Evolutionary conservation across 768 basidiomycete species (phyloP).

Genomic region (Asterophora lycoperdoides): DNA sequence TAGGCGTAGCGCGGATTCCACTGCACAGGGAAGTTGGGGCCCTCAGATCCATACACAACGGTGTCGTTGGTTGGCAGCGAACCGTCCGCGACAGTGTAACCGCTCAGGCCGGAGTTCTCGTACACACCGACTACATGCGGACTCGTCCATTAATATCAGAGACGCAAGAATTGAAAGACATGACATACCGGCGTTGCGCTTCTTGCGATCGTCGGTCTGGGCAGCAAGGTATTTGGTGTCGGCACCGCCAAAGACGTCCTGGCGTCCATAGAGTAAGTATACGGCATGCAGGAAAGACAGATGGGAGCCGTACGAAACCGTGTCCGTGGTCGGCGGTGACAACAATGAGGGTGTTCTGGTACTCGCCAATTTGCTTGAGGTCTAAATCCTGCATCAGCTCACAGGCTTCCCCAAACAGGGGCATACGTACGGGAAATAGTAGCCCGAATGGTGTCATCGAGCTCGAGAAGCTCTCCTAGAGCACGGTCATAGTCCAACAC

Average conservation of each 20-base stretch:
- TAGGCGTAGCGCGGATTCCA: slow-evolving; percentile 41
- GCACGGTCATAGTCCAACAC: slow-evolving; percentile 44
- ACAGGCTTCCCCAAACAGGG: background rate
- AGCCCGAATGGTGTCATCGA: slow-evolving; percentile 42
- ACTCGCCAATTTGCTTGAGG: slow-evolving; percentile 39
- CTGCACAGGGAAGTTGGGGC: slow-evolving; percentile 41
- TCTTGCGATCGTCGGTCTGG: slow-evolving; percentile 19
- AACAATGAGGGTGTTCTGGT: slow-evolving; percentile 39
- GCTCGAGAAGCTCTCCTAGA: slow-evolving; percentile 40
- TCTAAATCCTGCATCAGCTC: slow-evolving; percentile 22
- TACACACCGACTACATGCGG: slow-evolving; percentile 33
- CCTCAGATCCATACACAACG: slow-evolving; percentile 34
- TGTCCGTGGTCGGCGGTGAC: slow-evolving; percentile 46
- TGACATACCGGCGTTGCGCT: slow-evolving; percentile 20
- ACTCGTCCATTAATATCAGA: background rate
- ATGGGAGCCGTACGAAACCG: slow-evolving; percentile 32
- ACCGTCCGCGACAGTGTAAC: slow-evolving; percentile 35
- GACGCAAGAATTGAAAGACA: background rate
- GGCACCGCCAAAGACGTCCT: slow-evolving; percentile 35
- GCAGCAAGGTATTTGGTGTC: slow-evolving; percentile 24
- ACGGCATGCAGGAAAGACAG: background rate
- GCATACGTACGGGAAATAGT: slow-evolving; percentile 33
- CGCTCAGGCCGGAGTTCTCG: slow-evolving; percentile 34
- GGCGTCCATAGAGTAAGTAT: background rate
- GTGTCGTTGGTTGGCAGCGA: slow-evolving; percentile 36